phyloP scores from a whole-genome alignment of 169 alveolate species.

The Cryptosporidium baileyi region DNA sequence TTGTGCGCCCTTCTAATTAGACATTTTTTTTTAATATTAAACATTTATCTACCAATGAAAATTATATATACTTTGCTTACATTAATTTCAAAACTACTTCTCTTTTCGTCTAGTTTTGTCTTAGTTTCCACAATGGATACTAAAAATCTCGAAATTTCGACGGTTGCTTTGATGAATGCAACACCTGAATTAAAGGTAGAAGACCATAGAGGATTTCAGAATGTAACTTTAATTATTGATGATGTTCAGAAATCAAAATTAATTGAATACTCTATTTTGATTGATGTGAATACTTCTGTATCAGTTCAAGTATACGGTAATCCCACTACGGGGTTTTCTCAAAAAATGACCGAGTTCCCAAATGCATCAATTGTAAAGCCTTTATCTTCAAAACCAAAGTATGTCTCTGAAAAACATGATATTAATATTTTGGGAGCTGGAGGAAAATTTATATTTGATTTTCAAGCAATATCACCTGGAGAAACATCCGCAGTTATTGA shows the following conservation, averaged over 20 bases:
- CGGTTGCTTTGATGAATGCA: no score
- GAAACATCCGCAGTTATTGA: constrained; percentile 1
- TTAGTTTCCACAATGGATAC: no score
- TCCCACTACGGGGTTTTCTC: constrained; percentile 56
- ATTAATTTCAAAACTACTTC: no score
- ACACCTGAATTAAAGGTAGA: no score
- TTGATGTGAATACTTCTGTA: not conserved
- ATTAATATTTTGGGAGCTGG: constrained; percentile 11
- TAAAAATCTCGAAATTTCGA: no score
- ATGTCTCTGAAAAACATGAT: not conserved
- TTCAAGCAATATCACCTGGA: not conserved
- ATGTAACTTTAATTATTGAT: not conserved
- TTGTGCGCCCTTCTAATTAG: no score
- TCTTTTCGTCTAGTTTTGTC: no score
- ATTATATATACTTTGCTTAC: no score
- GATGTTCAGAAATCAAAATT: not conserved
- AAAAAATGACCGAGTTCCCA: not conserved
- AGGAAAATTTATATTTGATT: not conserved
- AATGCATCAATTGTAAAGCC: not conserved
- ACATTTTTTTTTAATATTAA: no score
- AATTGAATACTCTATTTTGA: not conserved
- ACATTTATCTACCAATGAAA: no score
- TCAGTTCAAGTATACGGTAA: constrained; percentile 10
- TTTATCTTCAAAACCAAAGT: not conserved
- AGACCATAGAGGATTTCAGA: not conserved